A percentile compares a stretch with the other conserved stretches of the same genome.
Conservation (phyloP, 2,329 filamentous ascomycete species). For the Calonectria hongkongensis region DNA sequence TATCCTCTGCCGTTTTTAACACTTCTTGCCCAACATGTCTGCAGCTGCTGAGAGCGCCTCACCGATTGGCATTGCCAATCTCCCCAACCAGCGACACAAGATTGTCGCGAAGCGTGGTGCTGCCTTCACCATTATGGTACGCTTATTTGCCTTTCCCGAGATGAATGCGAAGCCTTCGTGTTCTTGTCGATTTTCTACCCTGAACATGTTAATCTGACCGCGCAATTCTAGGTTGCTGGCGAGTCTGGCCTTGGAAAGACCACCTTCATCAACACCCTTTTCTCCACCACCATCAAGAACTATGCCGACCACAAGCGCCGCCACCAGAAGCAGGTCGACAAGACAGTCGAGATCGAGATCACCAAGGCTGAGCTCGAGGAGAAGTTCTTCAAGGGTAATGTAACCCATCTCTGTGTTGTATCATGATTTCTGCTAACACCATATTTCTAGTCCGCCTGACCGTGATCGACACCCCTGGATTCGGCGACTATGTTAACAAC, state of each 20-base stretch:
- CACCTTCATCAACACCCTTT: constrained; percentile 99
- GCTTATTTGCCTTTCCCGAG: constrained; percentile 47
- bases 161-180: not conserved
- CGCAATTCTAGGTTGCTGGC: constrained; percentile 85
- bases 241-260: constrained; percentile 99
- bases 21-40: constrained; percentile 66
- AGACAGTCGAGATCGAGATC: constrained; percentile 99
- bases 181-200: constrained; percentile 26
- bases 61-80: constrained; percentile 84
- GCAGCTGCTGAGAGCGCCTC: constrained; percentile 76
- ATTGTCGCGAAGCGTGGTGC: constrained; percentile 90
- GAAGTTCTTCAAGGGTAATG: constrained; percentile 99
- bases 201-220: constrained; percentile 41
- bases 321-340: constrained; percentile 99
- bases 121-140: constrained; percentile 99
- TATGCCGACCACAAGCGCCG: constrained; percentile 99
- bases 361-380: constrained; percentile 99
- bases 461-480: constrained; percentile 98
- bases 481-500: constrained; percentile 99
- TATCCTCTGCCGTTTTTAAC: constrained; percentile 24
- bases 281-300: constrained; percentile 99
- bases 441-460: constrained; percentile 87
- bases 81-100: constrained; percentile 85
- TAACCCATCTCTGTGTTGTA: constrained; percentile 34
- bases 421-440: constrained; percentile 45